Conservation (phyloP, 2,329 filamentous ascomycete species). For the Juglanconis sp. region DNA sequence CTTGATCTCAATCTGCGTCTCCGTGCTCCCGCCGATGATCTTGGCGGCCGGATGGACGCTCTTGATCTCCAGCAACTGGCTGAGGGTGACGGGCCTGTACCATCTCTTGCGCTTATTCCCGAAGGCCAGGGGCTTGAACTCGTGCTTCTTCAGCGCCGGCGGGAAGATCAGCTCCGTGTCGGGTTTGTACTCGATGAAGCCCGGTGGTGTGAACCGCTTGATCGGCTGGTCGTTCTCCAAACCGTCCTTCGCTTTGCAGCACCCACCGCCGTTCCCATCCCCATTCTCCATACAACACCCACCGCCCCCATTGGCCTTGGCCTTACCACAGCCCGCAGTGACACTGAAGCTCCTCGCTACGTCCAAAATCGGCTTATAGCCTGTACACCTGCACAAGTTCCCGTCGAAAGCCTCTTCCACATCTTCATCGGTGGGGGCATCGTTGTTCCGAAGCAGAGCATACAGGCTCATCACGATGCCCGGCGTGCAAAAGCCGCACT, state of each 20-base stretch:
- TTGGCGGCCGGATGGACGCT: constrained; percentile 80
- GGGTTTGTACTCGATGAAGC: constrained; percentile 90
- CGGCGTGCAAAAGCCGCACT: constrained; percentile 93
- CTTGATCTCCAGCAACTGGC: constrained; percentile 91
- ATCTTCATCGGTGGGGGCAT: constrained; percentile 72
- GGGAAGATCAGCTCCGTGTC: constrained; percentile 96
- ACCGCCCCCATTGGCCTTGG: constrained; percentile 44
- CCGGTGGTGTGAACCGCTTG: constrained; percentile 76
- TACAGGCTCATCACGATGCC: constrained; percentile 98
- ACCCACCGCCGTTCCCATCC: constrained; percentile 52
- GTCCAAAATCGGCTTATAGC: constrained; percentile 90
- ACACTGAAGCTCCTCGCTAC: constrained; percentile 85
- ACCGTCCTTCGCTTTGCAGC: constrained; percentile 62
- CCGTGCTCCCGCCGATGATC: constrained; percentile 91
- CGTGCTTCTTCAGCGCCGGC: constrained; percentile 75
- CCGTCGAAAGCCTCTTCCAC: constrained; percentile 97
- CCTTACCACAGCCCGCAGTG: constrained; percentile 49
- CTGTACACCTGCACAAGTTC: constrained; percentile 92
- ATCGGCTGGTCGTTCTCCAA: constrained; percentile 49
- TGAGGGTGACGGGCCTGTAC: constrained; percentile 83
- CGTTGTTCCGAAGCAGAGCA: constrained; percentile 82
- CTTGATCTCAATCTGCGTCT: constrained; percentile 97
- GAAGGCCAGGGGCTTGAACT: constrained; percentile 78
- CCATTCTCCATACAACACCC: constrained; percentile 72
- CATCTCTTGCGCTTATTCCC: constrained; percentile 94